Percentiles rank a stretch among this genome's conserved stretches.
These are phyloP conservation scores for Picea sitchensis DNA, from an alignment of 75 land plant genomes.

Conservation along the genomic window DNA sequence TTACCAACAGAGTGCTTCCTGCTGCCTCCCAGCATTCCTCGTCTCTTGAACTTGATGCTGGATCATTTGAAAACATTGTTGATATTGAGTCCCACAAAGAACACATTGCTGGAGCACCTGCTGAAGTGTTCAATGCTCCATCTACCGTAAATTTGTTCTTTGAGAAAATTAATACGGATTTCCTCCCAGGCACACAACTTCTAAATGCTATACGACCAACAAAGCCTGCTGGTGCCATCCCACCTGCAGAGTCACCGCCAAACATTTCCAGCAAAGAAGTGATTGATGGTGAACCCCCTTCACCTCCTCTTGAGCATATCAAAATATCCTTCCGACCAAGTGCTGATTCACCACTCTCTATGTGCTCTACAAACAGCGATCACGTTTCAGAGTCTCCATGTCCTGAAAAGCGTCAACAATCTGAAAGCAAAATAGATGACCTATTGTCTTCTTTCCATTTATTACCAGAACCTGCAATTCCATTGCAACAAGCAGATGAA, in stretches of 20 bases:
- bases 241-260: background rate
- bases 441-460: constrained; percentile 59
- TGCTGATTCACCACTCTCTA: constrained; percentile 12
- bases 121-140: background rate
- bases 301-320: constrained; percentile 69
- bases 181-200: background rate
- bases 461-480: constrained; percentile 32
- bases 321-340: constrained; percentile 63
- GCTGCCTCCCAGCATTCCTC: background rate
- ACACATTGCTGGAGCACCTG: background rate
- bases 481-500: constrained; percentile 12
- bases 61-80: background rate
- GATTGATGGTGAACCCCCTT: background rate
- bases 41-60: background rate
- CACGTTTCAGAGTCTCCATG: constrained; percentile 32
- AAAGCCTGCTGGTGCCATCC: constrained; percentile 5
- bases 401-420: constrained; percentile 18
- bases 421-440: constrained; percentile 22
- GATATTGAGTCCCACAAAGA: background rate
- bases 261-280: background rate
- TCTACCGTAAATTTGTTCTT: background rate
- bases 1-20: constrained; percentile 3
- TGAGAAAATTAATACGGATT: background rate
- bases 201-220: constrained; percentile 2
- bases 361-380: constrained; percentile 8